Percentiles rank a stretch among this genome's conserved stretches.
Evolutionary conservation across 352 stramenopile species (phyloP).

Genomic region (Globisporangium okanoganense): DNA sequence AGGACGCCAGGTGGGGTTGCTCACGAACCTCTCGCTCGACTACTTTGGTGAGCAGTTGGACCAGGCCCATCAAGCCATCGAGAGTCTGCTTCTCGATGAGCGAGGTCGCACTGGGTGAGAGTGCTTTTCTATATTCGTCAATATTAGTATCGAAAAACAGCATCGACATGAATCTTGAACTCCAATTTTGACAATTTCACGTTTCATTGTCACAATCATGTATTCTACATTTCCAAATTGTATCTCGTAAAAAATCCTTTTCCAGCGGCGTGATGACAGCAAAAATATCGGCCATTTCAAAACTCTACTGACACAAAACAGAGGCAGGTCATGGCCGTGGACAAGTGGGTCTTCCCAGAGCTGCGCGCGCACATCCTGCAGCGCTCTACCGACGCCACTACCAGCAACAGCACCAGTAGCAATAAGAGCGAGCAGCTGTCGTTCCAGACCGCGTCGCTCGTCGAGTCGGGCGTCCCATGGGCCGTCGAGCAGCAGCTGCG

Average conservation of each 20-base stretch:
- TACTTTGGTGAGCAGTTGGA: slow-evolving; percentile 31
- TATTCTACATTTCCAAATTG: no score
- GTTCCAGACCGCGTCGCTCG: slow-evolving; percentile 50
- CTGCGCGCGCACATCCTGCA: slow-evolving; percentile 22
- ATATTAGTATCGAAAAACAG: neutral
- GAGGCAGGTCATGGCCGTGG: neutral
- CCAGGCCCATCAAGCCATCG: slow-evolving; percentile 25
- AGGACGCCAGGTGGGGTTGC: slow-evolving; percentile 21
- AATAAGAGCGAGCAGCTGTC: slow-evolving; percentile 14
- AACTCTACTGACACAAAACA: neutral
- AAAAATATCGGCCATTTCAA: neutral
- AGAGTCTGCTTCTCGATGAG: slow-evolving; percentile 28
- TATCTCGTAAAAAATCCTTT: neutral
- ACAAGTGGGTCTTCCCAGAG: slow-evolving; percentile 45
- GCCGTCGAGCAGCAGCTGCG: slow-evolving; percentile 55
- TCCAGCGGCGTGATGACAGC: neutral
- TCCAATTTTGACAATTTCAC: neutral
- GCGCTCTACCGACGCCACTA: neutral
- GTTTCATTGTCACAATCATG: no score
- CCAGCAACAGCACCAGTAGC: slow-evolving; percentile 18
- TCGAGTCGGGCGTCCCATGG: slow-evolving; percentile 45
- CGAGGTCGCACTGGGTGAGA: neutral
- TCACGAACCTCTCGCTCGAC: slow-evolving; percentile 28
- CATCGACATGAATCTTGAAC: neutral
- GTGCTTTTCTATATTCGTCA: neutral